Conservation (phyloP, 139 green algal species). For the Coelastrella sp. region DNA sequence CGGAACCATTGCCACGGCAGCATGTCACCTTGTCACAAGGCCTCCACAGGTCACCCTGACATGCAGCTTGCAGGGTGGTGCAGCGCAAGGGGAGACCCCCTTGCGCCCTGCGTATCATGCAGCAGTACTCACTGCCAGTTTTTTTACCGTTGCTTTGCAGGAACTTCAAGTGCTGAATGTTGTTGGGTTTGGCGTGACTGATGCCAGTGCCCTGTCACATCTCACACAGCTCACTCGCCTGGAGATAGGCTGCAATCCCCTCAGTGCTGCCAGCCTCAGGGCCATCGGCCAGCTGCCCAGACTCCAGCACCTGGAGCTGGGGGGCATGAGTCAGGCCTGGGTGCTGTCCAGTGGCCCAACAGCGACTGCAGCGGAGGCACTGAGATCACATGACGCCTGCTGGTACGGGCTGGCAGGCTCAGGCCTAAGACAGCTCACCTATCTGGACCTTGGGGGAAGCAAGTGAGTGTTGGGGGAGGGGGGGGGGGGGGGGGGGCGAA, state of each 20-base stretch:
- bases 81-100: not conserved
- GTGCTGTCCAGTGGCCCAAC: not conserved
- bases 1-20: not conserved
- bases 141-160: not conserved
- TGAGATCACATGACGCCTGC: conserved; percentile 5
- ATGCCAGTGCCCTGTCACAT: not conserved
- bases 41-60: not conserved
- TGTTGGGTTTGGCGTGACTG: conserved; percentile 19
- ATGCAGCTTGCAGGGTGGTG: not conserved
- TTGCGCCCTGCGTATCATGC: not conserved
- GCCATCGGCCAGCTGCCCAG: not conserved
- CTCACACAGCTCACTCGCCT: not conserved
- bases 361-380: not conserved
- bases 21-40: not conserved
- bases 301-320: conserved; percentile 27
- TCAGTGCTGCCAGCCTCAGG: not conserved
- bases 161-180: conserved; percentile 17
- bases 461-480: conserved; percentile 15
- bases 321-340: conserved; percentile 25
- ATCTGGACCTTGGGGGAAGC: conserved; percentile 12
- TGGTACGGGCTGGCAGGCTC: not conserved
- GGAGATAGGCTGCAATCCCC: conserved; percentile 19
- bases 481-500: too few species aligned
- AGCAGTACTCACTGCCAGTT: not conserved
- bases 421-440: not conserved